phyloP scores from a whole-genome alignment of 2,329 filamentous ascomycete species.

The Thielaviopsis ethacetica region DNA sequence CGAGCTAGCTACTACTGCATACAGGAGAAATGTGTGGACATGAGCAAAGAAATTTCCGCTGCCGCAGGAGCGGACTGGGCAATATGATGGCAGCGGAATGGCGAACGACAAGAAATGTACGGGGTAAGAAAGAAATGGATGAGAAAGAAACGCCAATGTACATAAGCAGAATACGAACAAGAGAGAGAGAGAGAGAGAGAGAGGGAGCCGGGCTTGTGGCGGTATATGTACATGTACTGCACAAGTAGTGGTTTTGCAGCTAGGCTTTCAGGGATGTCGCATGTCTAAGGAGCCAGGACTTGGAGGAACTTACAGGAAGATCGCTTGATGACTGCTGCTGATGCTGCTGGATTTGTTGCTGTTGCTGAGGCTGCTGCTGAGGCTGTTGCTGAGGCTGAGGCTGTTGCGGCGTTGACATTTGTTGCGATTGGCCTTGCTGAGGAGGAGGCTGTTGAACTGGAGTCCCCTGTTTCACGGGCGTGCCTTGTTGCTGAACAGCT shows the following conservation, averaged over 20 bases:
- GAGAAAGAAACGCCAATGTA: constrained; percentile 5
- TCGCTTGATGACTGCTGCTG: constrained; percentile 19
- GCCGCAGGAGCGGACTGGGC: neutral
- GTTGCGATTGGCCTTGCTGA: constrained; percentile 13
- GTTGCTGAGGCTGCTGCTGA: too few relatives aligned
- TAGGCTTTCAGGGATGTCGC: too few relatives aligned
- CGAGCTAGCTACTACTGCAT: neutral
- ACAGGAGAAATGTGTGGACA: neutral
- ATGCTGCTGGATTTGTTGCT: neutral
- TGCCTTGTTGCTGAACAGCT: constrained; percentile 1
- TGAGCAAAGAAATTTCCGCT: too few relatives aligned
- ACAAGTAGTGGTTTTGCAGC: neutral
- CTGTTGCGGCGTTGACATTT: too few relatives aligned
- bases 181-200: too few relatives aligned
- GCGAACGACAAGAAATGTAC: neutral
- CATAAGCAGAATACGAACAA: neutral
- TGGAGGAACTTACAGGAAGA: constrained; percentile 24
- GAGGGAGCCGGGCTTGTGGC: too few relatives aligned
- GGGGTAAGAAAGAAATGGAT: neutral
- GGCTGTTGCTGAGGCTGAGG: too few relatives aligned
- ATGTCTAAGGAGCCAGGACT: too few relatives aligned
- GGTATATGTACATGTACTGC: constrained; percentile 4
- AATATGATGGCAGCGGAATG: neutral
- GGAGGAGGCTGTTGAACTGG: constrained; percentile 6
- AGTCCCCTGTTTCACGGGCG: neutral